Evolutionary conservation across 2,329 filamentous ascomycete species (phyloP).

Genomic region (Pseudohalonectria lignicola): DNA sequence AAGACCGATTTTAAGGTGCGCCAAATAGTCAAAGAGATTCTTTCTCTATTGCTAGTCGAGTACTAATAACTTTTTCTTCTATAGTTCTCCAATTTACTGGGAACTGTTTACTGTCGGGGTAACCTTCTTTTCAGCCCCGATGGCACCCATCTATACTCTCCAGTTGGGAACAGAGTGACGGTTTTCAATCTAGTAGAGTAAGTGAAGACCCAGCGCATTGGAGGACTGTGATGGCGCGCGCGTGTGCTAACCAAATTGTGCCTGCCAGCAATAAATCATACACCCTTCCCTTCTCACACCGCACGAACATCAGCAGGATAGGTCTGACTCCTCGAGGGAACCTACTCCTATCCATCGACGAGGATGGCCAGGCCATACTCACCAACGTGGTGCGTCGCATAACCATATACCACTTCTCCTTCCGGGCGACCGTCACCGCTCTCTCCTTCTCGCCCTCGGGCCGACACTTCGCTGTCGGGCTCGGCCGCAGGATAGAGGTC

Average conservation of each 20-base stretch:
- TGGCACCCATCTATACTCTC: slow-evolving; percentile 89
- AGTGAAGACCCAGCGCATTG: too few species aligned
- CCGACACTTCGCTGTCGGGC: slow-evolving; percentile 77
- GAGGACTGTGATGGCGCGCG: not conserved
- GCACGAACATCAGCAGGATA: slow-evolving; percentile 82
- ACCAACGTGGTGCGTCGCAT: slow-evolving; percentile 83
- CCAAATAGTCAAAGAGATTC: slow-evolving; percentile 13
- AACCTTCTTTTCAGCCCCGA: slow-evolving; percentile 95
- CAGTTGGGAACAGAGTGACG: slow-evolving; percentile 90
- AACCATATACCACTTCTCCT: slow-evolving; percentile 90
- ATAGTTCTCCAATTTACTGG: slow-evolving; percentile 95
- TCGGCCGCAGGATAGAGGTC: slow-evolving; percentile 82
- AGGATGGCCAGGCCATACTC: slow-evolving; percentile 86
- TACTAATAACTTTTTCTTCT: slow-evolving; percentile 3
- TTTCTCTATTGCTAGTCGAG: slow-evolving; percentile 1
- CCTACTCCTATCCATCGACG: slow-evolving; percentile 83
- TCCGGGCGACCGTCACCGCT: slow-evolving; percentile 70
- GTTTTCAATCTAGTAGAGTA: slow-evolving; percentile 96
- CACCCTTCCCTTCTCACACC: slow-evolving; percentile 82
- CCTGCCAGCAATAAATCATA: slow-evolving; percentile 66
- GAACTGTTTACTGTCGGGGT: slow-evolving; percentile 96
- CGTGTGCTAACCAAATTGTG: slow-evolving; percentile 14
- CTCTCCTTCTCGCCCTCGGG: slow-evolving; percentile 88
- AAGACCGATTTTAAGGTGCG: slow-evolving; percentile 99
- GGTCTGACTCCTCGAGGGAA: slow-evolving; percentile 86